Percentiles rank a stretch among this genome's conserved stretches.
Evolutionary conservation across 352 stramenopile genomes (phyloP).

Genomic region (Globisporangium mamillatum): DNA sequence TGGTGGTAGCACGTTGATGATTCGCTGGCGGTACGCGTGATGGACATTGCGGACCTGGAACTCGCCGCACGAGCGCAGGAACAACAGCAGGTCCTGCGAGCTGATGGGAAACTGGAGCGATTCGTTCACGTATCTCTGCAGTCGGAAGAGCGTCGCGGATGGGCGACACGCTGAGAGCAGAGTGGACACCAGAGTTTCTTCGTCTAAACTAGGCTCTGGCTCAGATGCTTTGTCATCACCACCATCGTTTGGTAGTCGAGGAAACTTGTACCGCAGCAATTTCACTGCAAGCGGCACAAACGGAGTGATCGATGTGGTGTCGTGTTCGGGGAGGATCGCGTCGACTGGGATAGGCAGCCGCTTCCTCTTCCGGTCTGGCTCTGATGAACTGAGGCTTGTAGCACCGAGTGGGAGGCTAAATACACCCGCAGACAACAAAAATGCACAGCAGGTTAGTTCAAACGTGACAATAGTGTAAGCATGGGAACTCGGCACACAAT

Average conservation of each 20-base stretch:
- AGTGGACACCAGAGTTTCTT: slow-evolving; percentile 28
- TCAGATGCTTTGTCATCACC: not conserved
- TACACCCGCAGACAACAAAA: not conserved
- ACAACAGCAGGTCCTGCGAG: slow-evolving; percentile 34
- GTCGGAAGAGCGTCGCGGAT: slow-evolving; percentile 53
- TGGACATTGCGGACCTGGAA: slow-evolving; percentile 46
- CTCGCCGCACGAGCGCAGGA: slow-evolving; percentile 32
- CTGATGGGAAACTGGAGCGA: slow-evolving; percentile 39
- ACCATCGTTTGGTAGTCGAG: slow-evolving; percentile 30
- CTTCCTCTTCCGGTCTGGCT: slow-evolving; percentile 19
- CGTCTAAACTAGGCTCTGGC: slow-evolving; percentile 24
- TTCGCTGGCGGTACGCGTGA: slow-evolving; percentile 21
- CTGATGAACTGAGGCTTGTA: slow-evolving; percentile 27
- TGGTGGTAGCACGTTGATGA: slow-evolving; percentile 23
- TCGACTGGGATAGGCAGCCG: slow-evolving; percentile 51
- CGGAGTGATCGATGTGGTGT: slow-evolving; percentile 39
- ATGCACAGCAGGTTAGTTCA: not conserved
- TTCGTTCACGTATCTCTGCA: slow-evolving; percentile 59
- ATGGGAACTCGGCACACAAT: slow-evolving; percentile 12
- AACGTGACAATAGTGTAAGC: not conserved
- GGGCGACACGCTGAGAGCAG: slow-evolving; percentile 43
- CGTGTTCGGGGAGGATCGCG: slow-evolving; percentile 54
- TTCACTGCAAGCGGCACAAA: slow-evolving; percentile 47
- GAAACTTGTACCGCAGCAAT: slow-evolving; percentile 44
- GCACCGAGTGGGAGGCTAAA: slow-evolving; percentile 54